Evolutionary conservation across 116 monocot genomes (phyloP).

Genomic region (Trichopus zeylanicus): DNA sequence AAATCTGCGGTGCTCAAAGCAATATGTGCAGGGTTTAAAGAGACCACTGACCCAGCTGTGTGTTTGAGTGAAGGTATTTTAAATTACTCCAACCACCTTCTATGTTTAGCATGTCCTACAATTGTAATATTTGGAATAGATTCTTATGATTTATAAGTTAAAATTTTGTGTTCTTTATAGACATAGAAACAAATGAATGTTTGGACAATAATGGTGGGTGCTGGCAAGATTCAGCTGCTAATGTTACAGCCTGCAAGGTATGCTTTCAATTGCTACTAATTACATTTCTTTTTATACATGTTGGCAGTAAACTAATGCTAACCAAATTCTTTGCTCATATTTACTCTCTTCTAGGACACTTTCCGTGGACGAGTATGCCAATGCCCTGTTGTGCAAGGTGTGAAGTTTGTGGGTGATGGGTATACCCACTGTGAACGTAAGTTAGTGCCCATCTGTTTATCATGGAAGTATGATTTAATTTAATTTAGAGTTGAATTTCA

Average conservation of each 20-base stretch:
- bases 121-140: neutral
- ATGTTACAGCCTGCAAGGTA: constrained; percentile 92
- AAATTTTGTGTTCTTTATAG: constrained; percentile 14
- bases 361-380: constrained; percentile 93
- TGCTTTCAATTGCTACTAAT: neutral
- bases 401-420: constrained; percentile 90
- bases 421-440: constrained; percentile 92
- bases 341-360: constrained; percentile 56
- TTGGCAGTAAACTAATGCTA: neutral
- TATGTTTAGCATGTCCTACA: too few relatives aligned
- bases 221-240: constrained; percentile 76
- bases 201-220: constrained; percentile 89
- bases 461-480: too few relatives aligned
- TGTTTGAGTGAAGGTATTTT: constrained; percentile 76
- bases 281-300: neutral
- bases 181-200: constrained; percentile 76
- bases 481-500: too few relatives aligned
- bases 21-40: constrained; percentile 87
- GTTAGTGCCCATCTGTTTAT: neutral
- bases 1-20: constrained; percentile 93
- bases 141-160: neutral
- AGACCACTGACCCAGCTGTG: constrained; percentile 90
- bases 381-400: constrained; percentile 77
- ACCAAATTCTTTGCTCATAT: neutral
- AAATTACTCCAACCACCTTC: constrained; percentile 2